Evolutionary conservation across 169 alveolate species (phyloP), one percentile per base, ranked within the genome.

Genomic region (Nephromyces sp.): DNA sequence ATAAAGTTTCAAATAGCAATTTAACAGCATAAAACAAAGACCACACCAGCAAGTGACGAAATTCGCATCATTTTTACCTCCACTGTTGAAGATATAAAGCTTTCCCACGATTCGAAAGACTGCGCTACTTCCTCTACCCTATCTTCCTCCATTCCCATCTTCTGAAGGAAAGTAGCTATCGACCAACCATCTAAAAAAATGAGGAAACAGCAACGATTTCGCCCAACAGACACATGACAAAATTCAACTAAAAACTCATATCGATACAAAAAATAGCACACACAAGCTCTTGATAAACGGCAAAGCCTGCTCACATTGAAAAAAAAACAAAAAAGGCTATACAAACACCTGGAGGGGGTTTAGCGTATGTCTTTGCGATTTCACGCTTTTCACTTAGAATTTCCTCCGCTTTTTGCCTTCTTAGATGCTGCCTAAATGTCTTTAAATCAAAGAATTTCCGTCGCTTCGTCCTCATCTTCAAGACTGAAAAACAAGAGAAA

Each of bases 341-440:
- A 43, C 25, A 43, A 43, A 43, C n/a, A 43, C 57, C 25, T 43
- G 57, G 57, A 43, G 57, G 57, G n/a, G 57, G 57, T 43, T 43
- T 43, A 15, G 57, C 57, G 57, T 43, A 43, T 43, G 57, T n/a
- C n/a, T 43, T n/a, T 43, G 57, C 57, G n/a, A 43, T n/a, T 43
- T 43, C 25, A n/a, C 57, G 57, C 15, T 43, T n/a, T 43, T 43
- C 57, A 15, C n/a, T n/a, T 43, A 15, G 15, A 43, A 43, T 43
- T 43, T 43, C 57, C n/a, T 43, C 57, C 57, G n/a, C 57, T 64
- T 79, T 71, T 84, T 81, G 73, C 74, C 72, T 66, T 57, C 8
- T n/a, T 57, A 62, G 51, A n/a, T 62, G 8, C 51, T 62, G 8
- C 8, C 68, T 24, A n/a, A 62, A 62, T 8, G 8, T 62, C 51